These are phyloP conservation scores for Thermothielavioides terrestris DNA, from an alignment of 495 filamentous ascomycete species.

Conservation along the genomic window DNA sequence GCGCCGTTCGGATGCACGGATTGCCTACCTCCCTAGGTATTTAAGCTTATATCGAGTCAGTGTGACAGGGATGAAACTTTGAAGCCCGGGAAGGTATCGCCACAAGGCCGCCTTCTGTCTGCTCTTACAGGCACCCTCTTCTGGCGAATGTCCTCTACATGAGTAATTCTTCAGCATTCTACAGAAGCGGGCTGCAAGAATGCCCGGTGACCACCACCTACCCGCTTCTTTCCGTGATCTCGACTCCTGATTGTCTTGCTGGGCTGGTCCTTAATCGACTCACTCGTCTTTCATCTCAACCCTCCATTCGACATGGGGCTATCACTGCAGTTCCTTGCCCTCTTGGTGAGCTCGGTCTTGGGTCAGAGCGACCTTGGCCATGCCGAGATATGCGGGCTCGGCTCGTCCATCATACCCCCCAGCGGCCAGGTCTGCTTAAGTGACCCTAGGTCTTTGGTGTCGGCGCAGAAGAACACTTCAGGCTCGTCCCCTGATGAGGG, in stretches of 20 bases:
- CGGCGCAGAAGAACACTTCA: not conserved
- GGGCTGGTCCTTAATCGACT: too few relatives aligned
- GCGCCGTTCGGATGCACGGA: not conserved
- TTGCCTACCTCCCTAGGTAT: not conserved
- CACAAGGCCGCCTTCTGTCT: not conserved
- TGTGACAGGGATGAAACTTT: not conserved
- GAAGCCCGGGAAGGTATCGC: not conserved
- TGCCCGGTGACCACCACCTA: too few relatives aligned
- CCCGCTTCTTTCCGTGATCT: too few relatives aligned
- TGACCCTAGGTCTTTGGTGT: not conserved
- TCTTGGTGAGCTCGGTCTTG: not conserved
- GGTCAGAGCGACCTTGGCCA: constrained; percentile 1
- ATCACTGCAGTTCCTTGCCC: not conserved
- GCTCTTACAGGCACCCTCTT: not conserved
- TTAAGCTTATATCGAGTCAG: not conserved
- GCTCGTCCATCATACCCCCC: not conserved
- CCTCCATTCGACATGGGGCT: not conserved
- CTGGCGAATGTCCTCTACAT: too few relatives aligned
- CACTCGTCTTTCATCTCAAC: not conserved
- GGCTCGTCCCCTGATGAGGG: not conserved
- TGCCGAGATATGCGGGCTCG: not conserved
- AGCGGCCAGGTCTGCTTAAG: not conserved
- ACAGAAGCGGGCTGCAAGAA: too few relatives aligned
- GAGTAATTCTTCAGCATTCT: too few relatives aligned
- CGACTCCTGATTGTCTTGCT: too few relatives aligned